A percentile compares a stretch with the other conserved stretches of the same genome.
Conservation (phyloP, 345 rosid genomes). For the Arabidopsis suecica region DNA sequence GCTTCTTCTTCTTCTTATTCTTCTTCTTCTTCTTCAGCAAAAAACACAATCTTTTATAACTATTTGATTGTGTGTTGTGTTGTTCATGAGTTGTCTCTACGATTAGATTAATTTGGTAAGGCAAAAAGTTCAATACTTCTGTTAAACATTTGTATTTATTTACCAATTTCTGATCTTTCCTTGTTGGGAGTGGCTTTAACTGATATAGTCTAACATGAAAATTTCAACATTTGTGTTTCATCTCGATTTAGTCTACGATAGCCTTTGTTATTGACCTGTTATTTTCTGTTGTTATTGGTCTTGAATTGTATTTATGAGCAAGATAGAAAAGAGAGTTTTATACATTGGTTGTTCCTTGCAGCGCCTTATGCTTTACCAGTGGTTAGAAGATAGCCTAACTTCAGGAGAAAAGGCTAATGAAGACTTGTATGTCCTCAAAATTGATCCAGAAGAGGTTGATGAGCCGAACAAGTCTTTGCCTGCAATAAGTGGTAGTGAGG, state of each 20-base stretch:
- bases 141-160: neutral
- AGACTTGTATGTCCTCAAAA: conserved; percentile 57
- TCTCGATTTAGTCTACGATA: neutral
- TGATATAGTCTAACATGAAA: neutral
- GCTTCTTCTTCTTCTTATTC: neutral
- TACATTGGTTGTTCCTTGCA: conserved; percentile 43
- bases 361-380: conserved; percentile 70
- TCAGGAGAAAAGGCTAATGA: conserved; percentile 70
- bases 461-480: conserved; percentile 45
- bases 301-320: conserved; percentile 5
- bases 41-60: too few species aligned
- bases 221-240: neutral
- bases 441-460: conserved; percentile 46
- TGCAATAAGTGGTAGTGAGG: conserved; percentile 38
- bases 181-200: neutral
- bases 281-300: neutral
- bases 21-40: neutral
- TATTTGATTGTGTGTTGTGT: neutral
- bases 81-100: neutral
- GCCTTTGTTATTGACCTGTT: neutral
- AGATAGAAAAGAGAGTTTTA: conserved; percentile 4
- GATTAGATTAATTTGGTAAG: neutral
- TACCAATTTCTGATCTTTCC: neutral
- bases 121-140: neutral
- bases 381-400: conserved; percentile 87